These are phyloP conservation scores for Pinus tabuliformis DNA, from an alignment of 75 land plant genomes.

Conservation along the genomic window DNA sequence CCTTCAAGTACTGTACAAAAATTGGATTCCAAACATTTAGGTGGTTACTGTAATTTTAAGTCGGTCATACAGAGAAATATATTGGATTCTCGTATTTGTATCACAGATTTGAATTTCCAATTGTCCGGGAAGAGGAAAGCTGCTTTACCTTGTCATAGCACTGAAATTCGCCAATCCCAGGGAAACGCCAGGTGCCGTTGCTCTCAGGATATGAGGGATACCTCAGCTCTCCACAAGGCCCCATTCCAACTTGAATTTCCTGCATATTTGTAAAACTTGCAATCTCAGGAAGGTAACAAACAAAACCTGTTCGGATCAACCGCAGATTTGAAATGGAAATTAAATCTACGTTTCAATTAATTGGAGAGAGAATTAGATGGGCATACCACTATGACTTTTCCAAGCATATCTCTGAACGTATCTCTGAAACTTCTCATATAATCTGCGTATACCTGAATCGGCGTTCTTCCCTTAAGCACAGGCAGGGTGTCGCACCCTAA, in stretches of 20 bases:
- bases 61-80: too few relatives aligned
- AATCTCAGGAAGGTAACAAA: too few relatives aligned
- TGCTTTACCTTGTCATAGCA: conserved; percentile 81
- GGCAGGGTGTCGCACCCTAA: conserved; percentile 85
- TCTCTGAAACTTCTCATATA: conserved; percentile 88
- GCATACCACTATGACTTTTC: conserved; percentile 59
- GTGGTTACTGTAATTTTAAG: too few relatives aligned
- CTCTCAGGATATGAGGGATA: conserved; percentile 83
- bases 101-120: too few relatives aligned
- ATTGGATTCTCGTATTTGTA: not conserved
- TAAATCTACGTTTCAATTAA: too few relatives aligned
- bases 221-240: conserved; percentile 85
- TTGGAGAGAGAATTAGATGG: too few relatives aligned
- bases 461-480: conserved; percentile 83
- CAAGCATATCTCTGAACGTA: conserved; percentile 61
- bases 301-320: not conserved
- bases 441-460: conserved; percentile 85
- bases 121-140: conserved; percentile 10
- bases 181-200: conserved; percentile 78
- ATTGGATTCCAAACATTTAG: too few relatives aligned
- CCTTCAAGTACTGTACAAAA: conserved; percentile 70
- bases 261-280: conserved; percentile 14
- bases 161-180: conserved; percentile 88
- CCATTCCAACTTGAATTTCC: conserved; percentile 93
- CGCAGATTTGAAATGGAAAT: conserved; percentile 8